A percentile compares a stretch with the other conserved stretches of the same genome.
These are phyloP conservation scores for Vigna radiata DNA, from an alignment of 306 rosid species.

Conservation along the genomic window DNA sequence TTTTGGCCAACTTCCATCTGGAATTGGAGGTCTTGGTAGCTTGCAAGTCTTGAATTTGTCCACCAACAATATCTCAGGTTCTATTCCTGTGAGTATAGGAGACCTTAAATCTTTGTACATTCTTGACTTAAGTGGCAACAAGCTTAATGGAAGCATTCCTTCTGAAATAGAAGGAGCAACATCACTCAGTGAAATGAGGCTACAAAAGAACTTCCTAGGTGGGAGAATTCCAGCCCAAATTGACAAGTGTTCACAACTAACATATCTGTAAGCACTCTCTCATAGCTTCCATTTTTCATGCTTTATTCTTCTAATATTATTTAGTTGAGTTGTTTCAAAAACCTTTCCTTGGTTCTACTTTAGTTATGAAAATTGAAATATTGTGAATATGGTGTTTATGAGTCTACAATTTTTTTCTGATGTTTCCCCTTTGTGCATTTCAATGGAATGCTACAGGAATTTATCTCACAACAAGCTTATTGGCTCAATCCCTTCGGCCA, in stretches of 20 bases:
- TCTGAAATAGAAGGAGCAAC: constrained; percentile 69
- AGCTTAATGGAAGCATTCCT: constrained; percentile 84
- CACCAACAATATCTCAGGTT: constrained; percentile 70
- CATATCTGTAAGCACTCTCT: constrained; percentile 69
- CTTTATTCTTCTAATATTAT: constrained; percentile 25
- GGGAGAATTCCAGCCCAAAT: constrained; percentile 84
- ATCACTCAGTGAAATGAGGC: constrained; percentile 74
- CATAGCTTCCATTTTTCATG: constrained; percentile 22
- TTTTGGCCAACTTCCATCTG: constrained; percentile 63
- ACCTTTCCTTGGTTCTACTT: constrained; percentile 1
- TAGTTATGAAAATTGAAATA: constrained; percentile 7
- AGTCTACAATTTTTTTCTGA: constrained; percentile 36
- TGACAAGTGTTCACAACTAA: constrained; percentile 66
- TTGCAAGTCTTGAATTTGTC: constrained; percentile 82
- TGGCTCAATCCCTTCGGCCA: constrained; percentile 75
- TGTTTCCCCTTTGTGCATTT: constrained; percentile 38
- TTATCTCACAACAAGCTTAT: constrained; percentile 83
- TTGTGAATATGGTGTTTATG: background rate
- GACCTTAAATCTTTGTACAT: constrained; percentile 64
- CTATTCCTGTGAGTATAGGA: constrained; percentile 74
- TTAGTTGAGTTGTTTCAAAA: constrained; percentile 7
- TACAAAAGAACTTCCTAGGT: constrained; percentile 73
- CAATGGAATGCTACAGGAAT: constrained; percentile 63
- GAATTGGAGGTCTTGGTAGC: constrained; percentile 65
- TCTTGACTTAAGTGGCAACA: constrained; percentile 80